A percentile compares a stretch with the other conserved stretches of the same genome.
These are phyloP conservation scores for Punctularia strigosozonata DNA, from an alignment of 768 basidiomycete genomes.

Conservation along the genomic window DNA sequence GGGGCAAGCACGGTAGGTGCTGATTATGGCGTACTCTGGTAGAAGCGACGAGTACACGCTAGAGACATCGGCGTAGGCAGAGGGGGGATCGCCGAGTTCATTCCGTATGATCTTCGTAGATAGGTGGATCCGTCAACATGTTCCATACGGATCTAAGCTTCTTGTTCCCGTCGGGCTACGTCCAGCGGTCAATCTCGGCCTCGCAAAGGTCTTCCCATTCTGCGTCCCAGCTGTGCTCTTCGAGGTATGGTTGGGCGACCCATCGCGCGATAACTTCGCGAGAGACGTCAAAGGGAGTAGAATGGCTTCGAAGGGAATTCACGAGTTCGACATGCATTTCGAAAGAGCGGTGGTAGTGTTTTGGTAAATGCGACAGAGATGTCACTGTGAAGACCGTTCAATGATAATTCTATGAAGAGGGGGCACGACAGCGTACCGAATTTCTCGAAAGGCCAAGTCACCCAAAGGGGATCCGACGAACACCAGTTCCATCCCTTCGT, in stretches of 20 bases:
- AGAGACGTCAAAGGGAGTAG: slow-evolving; percentile 58
- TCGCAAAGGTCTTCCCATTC: slow-evolving; percentile 72
- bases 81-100: too few species aligned
- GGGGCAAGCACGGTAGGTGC: too few species aligned
- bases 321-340: slow-evolving; percentile 42
- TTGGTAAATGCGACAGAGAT: slow-evolving; percentile 41
- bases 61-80: too few species aligned
- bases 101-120: too few species aligned
- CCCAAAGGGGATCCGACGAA: slow-evolving; percentile 63
- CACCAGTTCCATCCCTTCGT: slow-evolving; percentile 65
- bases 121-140: too few species aligned
- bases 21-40: too few species aligned
- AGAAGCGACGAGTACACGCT: too few species aligned
- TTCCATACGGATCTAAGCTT: too few species aligned
- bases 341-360: slow-evolving; percentile 59
- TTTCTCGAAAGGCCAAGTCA: slow-evolving; percentile 71
- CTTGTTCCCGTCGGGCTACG: slow-evolving; percentile 12
- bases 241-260: slow-evolving; percentile 57
- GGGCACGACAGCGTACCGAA: slow-evolving; percentile 44
- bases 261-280: slow-evolving; percentile 51
- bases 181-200: slow-evolving; percentile 70
- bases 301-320: slow-evolving; percentile 48
- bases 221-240: slow-evolving; percentile 57
- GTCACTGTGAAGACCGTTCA: slow-evolving; percentile 28
- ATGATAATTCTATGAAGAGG: not conserved